Percentiles rank a stretch among this genome's conserved stretches.
phyloP scores from a whole-genome alignment of 352 stramenopile species.

The Globisporangium splendens region DNA sequence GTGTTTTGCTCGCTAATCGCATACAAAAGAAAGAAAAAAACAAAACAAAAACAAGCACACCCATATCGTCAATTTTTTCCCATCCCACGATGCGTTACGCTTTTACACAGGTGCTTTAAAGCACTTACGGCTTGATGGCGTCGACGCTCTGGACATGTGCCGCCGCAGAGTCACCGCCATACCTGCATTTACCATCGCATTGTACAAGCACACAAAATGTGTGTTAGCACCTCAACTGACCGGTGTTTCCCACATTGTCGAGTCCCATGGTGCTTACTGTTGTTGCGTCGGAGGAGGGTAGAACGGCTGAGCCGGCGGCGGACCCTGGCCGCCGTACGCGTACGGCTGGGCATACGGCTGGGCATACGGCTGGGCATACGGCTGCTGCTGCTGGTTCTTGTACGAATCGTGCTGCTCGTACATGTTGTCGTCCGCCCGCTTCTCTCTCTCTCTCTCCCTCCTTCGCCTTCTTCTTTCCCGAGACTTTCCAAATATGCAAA shows the following conservation, averaged over 20 bases:
- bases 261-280: slow-evolving; percentile 13
- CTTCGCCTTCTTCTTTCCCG: slow-evolving; percentile 1
- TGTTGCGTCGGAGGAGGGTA: slow-evolving; percentile 15
- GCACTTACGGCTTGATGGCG: slow-evolving; percentile 65
- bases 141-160: slow-evolving; percentile 44
- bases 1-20: slow-evolving; percentile 26
- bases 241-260: background rate
- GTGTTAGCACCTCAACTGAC: background rate
- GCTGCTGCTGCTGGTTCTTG: slow-evolving; percentile 23
- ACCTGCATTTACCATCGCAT: slow-evolving; percentile 16
- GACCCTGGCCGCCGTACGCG: slow-evolving; percentile 12
- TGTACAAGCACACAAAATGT: background rate
- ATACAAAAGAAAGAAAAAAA: background rate
- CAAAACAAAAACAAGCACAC: no score
- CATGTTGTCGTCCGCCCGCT: slow-evolving; percentile 14
- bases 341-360: slow-evolving; percentile 30
- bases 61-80: background rate
- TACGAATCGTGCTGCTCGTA: slow-evolving; percentile 34
- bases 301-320: slow-evolving; percentile 11
- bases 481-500: slow-evolving; percentile 2
- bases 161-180: slow-evolving; percentile 28
- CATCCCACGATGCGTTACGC: background rate
- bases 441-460: background rate
- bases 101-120: background rate
- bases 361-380: slow-evolving; percentile 12